Conservation (phyloP, 495 filamentous ascomycete genomes). For the Ascodesmis nigricans region DNA sequence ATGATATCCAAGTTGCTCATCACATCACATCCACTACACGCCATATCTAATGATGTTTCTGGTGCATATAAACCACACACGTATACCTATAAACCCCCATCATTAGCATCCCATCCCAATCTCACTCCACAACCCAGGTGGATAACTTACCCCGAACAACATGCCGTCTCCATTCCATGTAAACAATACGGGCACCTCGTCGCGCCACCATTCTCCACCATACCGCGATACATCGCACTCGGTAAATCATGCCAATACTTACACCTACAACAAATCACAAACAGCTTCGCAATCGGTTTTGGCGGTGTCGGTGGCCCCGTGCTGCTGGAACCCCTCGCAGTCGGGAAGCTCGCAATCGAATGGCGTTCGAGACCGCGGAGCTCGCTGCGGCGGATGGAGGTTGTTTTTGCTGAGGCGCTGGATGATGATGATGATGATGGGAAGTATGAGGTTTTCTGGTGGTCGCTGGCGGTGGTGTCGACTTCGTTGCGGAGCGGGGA, state of each 20-base stretch:
- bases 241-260: constrained; percentile 67
- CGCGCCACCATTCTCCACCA: constrained; percentile 36
- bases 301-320: constrained; percentile 13
- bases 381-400: too few relatives aligned
- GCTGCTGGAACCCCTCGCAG: too few relatives aligned
- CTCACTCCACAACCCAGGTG: not conserved
- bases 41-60: constrained; percentile 19
- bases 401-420: too few relatives aligned
- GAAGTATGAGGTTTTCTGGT: too few relatives aligned
- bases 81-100: constrained; percentile 11
- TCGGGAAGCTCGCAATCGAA: too few relatives aligned
- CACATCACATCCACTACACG: not conserved
- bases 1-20: not conserved
- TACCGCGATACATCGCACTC: constrained; percentile 48
- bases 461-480: constrained; percentile 5
- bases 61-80: constrained; percentile 21
- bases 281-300: constrained; percentile 45
- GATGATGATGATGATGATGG: too few relatives aligned
- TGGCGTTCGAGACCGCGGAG: too few relatives aligned
- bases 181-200: constrained; percentile 56
- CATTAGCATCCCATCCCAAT: not conserved
- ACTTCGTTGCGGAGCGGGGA: constrained; percentile 18
- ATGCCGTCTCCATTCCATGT: constrained; percentile 48
- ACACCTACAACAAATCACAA: constrained; percentile 64
- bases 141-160: constrained; percentile 45